Percentiles rank a stretch among this genome's conserved stretches.
These are phyloP conservation scores for Coleophoma eucalyptorum DNA, from an alignment of 2,329 filamentous ascomycete genomes.

Conservation along the genomic window DNA sequence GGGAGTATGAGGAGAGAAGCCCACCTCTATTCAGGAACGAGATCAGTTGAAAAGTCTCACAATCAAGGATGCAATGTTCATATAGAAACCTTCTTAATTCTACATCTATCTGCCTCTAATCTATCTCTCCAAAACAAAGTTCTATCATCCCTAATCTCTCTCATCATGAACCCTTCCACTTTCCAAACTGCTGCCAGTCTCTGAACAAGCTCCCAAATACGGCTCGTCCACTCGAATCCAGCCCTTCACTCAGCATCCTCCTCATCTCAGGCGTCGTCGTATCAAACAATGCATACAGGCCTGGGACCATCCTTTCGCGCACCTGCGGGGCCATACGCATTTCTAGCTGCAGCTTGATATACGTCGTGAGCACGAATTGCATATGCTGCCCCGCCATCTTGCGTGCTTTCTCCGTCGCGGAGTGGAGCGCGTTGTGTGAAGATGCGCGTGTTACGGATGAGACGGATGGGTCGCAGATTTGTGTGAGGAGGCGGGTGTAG, in stretches of 20 bases:
- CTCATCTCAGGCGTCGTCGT: constrained; percentile 51
- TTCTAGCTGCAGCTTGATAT: constrained; percentile 59
- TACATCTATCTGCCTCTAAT: no score
- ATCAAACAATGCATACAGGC: constrained; percentile 54
- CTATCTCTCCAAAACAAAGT: no score
- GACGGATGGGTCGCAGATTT: constrained; percentile 56
- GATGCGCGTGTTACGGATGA: constrained; percentile 45
- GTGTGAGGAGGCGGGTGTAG: constrained; percentile 52
- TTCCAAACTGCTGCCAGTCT: constrained; percentile 58
- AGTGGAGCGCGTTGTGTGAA: constrained; percentile 44
- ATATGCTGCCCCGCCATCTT: constrained; percentile 58
- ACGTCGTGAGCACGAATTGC: constrained; percentile 55
- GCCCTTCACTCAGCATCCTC: constrained; percentile 53
- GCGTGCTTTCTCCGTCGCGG: constrained; percentile 57
- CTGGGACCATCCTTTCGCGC: constrained; percentile 52
- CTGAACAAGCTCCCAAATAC: constrained; percentile 56
- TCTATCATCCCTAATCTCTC: no score
- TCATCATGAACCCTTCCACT: constrained; percentile 42
- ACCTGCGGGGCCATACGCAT: constrained; percentile 44
- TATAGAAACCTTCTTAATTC: no score
- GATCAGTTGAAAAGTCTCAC: no score
- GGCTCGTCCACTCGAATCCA: constrained; percentile 56
- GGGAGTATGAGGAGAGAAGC: no score
- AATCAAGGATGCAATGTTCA: no score
- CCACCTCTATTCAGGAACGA: no score